Base-by-base conservation (phyloP, 139 green algal species). In the Micromonas pusilla region DNA sequence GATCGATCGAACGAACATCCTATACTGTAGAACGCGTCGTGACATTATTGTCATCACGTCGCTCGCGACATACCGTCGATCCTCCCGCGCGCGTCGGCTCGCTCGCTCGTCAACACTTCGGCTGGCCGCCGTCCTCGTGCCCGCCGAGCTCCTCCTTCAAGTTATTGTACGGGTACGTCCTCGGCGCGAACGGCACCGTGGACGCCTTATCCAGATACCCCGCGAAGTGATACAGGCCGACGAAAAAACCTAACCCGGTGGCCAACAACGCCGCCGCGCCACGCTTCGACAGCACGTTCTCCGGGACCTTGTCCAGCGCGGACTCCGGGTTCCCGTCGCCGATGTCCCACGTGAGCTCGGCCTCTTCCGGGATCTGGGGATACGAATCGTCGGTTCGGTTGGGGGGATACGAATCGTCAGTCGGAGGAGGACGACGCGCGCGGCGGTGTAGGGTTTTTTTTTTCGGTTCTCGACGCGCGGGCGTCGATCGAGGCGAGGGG, bases 281-380 rank as follows among this genome's bases (percentile, higher is more conserved):
- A 31, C 36, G 25, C 25, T 60, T 60, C 13, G 5, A 33, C 5
- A 75, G 34, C 6, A 75, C 62, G 19, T 75, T 31, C 6, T 1
- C 21, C 21, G 68, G 68, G 23, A 75, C 37, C 25, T 63, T 33
- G 37, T 75, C 68, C 68, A 75, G 2, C 37, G 37, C 36, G 3
- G 68, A 21, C 38, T 75, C 68, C 5, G 36, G 68, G 37, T 75
- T 28, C 37, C 19, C 30, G 30, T 75, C 68, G 9, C 68, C 68
- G 34, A n/a, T 28, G 38, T 75, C 68, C 68, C 68, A 75, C 21
- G 38, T 75, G 23, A 75, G 68, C 30, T 75, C 68, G 26, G 23
- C 21, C 36, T 75, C 68, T 33, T 75, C 68, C 36, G 37, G 37
- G 20, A 75, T 26, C 37, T 60, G 66, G 9, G 45, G 45, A 57